Base-by-base conservation (phyloP, 169 alveolate genomes). In the Cryptosporidium felis region DNA sequence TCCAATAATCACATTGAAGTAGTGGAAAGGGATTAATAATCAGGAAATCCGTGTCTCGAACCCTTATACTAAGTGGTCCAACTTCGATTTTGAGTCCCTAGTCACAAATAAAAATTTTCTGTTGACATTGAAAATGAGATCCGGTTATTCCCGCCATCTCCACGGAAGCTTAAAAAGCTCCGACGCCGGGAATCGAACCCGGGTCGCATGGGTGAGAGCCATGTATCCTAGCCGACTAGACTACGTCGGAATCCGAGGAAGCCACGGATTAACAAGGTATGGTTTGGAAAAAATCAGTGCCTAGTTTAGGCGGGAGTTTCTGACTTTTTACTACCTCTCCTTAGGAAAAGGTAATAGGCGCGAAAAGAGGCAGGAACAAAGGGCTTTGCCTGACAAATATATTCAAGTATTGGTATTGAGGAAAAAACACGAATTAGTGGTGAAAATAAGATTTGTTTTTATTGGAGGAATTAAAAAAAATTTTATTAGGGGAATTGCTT, bases 161-260 rank as follows among this genome's bases (percentile, higher is more conserved):
- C n/a, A 10, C 61, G n/a, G 18, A 62, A 30, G 6, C 12, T 38
- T 38, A 49, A 74, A 74, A 12, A 28, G 58, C 85, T 74, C 85
- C 85, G 85, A 74, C 85, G 85, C 85, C 85, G 85, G 85, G 85
- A 74, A 74, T 74, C 85, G 85, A 74, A 74, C 85, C 85, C 85
- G 85, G 85, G 85, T 74, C 85, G 85, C 85, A 49, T 56, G 85
- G 85, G 85, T 74, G 85, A 74, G 67, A 74, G 85, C 85, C 85
- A 56, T 53, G 85, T 74, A 74, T 74, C 85, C 85, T 74, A 74
- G 85, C 85, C 85, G 85, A 74, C 85, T 74, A 74, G 85, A 74
- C 85, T 74, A 74, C 85, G 85, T 74, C 85, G 85, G 85, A 74
- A 53, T 41, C 58, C 21, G 23, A 9, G 40, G 74, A 9, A n/a